phyloP scores from a whole-genome alignment of 306 rosid genomes.

The Vigna angularis region DNA sequence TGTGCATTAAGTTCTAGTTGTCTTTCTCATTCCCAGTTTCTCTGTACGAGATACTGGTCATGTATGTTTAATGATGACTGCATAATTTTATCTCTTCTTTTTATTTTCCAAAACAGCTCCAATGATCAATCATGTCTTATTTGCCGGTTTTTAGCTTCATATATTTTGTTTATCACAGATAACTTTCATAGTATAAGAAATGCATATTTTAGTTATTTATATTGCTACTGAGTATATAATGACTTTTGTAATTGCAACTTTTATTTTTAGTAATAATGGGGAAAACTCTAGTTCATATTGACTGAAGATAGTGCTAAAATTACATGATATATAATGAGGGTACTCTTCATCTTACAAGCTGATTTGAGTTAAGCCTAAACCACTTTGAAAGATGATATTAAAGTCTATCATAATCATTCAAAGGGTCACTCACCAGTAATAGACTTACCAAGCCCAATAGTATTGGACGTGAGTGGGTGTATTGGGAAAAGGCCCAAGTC shows the following conservation, averaged over 20 bases:
- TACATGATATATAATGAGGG: no score
- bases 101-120: slow-evolving; percentile 3
- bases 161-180: slow-evolving; percentile 11
- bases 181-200: slow-evolving; percentile 5
- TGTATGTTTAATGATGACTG: slow-evolving; percentile 38
- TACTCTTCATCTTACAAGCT: no score
- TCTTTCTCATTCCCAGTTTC: slow-evolving; percentile 24
- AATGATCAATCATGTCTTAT: slow-evolving; percentile 14
- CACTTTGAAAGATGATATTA: no score
- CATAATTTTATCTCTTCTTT: slow-evolving; percentile 14
- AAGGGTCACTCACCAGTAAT: no score
- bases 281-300: no score
- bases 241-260: neutral
- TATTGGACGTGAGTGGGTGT: no score
- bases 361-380: no score
- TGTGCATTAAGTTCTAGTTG: slow-evolving; percentile 17
- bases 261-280: slow-evolving; percentile 24
- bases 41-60: slow-evolving; percentile 10
- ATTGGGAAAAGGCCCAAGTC: no score
- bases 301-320: no score
- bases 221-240: neutral
- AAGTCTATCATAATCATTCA: no score
- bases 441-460: no score
- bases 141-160: slow-evolving; percentile 22
- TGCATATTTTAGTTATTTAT: neutral